These are phyloP conservation scores for Colletotrichum shisoi DNA, from an alignment of 2,329 filamentous ascomycete species.

Conservation along the genomic window DNA sequence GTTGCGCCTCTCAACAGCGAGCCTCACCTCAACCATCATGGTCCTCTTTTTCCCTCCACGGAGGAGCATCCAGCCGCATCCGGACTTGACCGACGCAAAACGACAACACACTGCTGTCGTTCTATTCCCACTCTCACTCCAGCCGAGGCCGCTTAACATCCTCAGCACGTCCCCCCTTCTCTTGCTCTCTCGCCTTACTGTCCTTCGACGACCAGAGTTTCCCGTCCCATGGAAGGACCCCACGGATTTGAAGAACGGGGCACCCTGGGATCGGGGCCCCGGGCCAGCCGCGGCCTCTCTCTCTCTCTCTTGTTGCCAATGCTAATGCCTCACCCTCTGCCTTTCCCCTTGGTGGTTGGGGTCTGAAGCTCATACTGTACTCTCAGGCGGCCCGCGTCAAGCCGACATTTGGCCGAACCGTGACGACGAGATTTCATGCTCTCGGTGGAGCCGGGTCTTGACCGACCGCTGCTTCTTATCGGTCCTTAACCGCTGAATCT, in stretches of 20 bases:
- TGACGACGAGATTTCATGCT: slow-evolving; percentile 37
- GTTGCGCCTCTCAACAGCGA: not conserved
- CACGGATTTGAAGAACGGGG: not conserved
- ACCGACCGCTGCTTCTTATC: slow-evolving; percentile 37
- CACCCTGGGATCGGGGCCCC: slow-evolving; percentile 19
- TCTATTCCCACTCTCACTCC: not conserved
- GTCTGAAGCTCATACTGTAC: slow-evolving; percentile 7
- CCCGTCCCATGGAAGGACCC: not conserved
- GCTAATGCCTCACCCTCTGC: not conserved
- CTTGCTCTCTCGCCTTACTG: too few species aligned
- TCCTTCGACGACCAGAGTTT: too few species aligned
- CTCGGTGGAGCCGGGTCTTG: slow-evolving; percentile 36
- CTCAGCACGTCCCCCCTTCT: not conserved
- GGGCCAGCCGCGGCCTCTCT: slow-evolving; percentile 15
- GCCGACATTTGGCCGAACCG: slow-evolving; percentile 39
- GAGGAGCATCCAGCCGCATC: slow-evolving; percentile 21
- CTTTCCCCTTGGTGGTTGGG: not conserved
- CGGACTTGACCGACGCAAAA: slow-evolving; percentile 28
- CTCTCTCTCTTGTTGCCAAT: not conserved
- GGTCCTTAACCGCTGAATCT: slow-evolving; percentile 40
- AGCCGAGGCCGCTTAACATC: slow-evolving; percentile 7
- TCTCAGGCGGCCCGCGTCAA: slow-evolving; percentile 30
- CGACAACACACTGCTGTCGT: not conserved
- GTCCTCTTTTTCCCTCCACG: slow-evolving; percentile 20
- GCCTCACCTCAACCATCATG: slow-evolving; percentile 25